Evolutionary conservation across 169 alveolate species (phyloP), one percentile per base, ranked within the genome.

Genomic region (Cryptosporidium baileyi): DNA sequence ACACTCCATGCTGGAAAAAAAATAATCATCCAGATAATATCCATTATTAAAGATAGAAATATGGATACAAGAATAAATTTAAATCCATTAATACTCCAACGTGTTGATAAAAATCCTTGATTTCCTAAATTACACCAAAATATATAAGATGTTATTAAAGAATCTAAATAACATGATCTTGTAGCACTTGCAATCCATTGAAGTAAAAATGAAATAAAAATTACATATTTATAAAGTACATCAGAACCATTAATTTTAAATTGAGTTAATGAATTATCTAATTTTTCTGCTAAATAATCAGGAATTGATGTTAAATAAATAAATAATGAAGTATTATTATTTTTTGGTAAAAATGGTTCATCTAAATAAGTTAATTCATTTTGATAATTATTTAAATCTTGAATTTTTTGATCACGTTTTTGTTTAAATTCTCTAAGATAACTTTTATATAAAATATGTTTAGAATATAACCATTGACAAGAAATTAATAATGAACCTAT

Each of bases 171-270:
- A n/a, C 63, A 59, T 8, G 85, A 74, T 26, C 85, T 74, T 8
- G 63, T 74, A 17, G 85, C 63, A 40, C 85, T 74, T 3, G 85
- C 74, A 54, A 74, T 74, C 85, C 85, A 74, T 34, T 74, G 85
- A 6, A 74, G 74, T 3, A 51, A 47, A 22, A 74, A 74, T n/a
- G 85, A 74, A 1, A 74, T 54, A 13, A 74, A 74, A 13, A 74
- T 74, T 4, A 74, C 67, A 57, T 74, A 74, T 54, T 74, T 74
- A 28, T 52, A 74, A 22, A 74, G 54, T 1, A 74, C 67, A 9
- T 51, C 67, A 7, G 67, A 59, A 3, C 67, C 74, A 26, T 52
- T 74, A 5, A 74, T 57, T 30, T 57, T 74, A 28, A 52, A 26
- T 54, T 74, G 85, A 28, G 65, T 74, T 1, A 74, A 54, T 4